A percentile compares a stretch with the other conserved stretches of the same genome.
These are phyloP conservation scores for Podosphaera aphanis DNA, from an alignment of 2,329 filamentous ascomycete genomes.

Conservation along the genomic window DNA sequence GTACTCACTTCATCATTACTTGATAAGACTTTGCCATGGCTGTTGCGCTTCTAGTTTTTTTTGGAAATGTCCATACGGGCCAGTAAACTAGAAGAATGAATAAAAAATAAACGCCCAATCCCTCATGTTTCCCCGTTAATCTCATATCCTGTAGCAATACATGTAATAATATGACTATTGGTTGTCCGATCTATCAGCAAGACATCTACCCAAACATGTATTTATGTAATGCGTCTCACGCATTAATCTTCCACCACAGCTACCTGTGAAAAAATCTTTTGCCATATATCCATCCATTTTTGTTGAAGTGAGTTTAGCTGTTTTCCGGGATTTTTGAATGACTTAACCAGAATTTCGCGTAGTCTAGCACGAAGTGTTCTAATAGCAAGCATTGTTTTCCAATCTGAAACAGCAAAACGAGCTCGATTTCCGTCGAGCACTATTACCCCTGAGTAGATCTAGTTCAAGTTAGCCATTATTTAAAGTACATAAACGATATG, in stretches of 20 bases:
- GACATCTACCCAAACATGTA: too few relatives aligned
- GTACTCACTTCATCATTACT: too few relatives aligned
- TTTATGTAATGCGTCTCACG: not conserved
- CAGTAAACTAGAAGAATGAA: too few relatives aligned
- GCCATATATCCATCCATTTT: slow-evolving; percentile 54
- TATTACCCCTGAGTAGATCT: slow-evolving; percentile 73
- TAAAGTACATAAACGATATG: not conserved
- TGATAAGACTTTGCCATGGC: too few relatives aligned
- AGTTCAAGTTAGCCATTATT: slow-evolving; percentile 2
- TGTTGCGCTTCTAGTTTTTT: too few relatives aligned
- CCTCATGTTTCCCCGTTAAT: too few relatives aligned
- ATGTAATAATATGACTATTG: too few relatives aligned
- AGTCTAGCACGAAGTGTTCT: slow-evolving; percentile 55
- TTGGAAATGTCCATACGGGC: too few relatives aligned
- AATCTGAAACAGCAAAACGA: slow-evolving; percentile 62
- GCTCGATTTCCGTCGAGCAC: slow-evolving; percentile 71
- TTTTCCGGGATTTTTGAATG: slow-evolving; percentile 45
- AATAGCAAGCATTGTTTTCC: slow-evolving; percentile 77
- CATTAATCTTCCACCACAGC: slow-evolving; percentile 11
- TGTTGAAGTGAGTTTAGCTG: slow-evolving; percentile 41
- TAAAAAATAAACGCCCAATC: too few relatives aligned
- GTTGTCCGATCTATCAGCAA: too few relatives aligned
- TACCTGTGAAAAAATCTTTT: slow-evolving; percentile 34
- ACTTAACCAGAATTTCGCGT: slow-evolving; percentile 48
- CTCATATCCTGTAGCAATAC: too few relatives aligned